A percentile compares a stretch with the other conserved stretches of the same genome.
Conservation (phyloP, 2,329 filamentous ascomycete species). For the Fusarium graminum region DNA sequence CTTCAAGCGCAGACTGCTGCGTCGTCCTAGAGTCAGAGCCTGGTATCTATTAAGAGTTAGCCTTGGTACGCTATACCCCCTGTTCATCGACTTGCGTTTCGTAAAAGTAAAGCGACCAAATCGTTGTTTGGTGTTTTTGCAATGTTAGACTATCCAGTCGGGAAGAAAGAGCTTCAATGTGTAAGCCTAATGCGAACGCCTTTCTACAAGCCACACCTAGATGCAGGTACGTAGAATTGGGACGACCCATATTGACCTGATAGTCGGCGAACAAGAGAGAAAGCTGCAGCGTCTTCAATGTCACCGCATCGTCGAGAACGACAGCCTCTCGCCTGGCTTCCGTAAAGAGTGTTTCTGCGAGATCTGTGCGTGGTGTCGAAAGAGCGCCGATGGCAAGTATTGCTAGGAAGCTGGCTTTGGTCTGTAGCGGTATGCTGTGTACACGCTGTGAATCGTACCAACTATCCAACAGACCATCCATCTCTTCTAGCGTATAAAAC, state of each 20-base stretch:
- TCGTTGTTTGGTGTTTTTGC: background rate
- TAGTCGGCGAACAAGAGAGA: background rate
- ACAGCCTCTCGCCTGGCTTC: background rate
- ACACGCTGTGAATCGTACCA: background rate
- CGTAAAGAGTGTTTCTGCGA: background rate
- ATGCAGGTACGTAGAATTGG: background rate
- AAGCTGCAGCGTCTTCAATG: background rate
- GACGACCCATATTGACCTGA: background rate
- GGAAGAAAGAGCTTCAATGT: background rate
- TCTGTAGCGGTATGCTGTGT: background rate
- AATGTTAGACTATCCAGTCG: background rate
- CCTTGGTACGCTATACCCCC: background rate
- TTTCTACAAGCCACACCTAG: background rate
- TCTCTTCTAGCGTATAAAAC: background rate
- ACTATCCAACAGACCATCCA: background rate
- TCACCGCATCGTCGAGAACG: background rate
- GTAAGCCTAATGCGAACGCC: background rate
- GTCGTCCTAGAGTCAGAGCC: background rate
- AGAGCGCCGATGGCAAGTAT: background rate
- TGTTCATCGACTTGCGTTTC: background rate
- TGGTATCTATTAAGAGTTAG: background rate
- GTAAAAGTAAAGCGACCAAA: background rate
- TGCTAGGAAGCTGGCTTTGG: background rate
- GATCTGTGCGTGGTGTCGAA: background rate
- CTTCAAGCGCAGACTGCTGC: background rate